These are phyloP conservation scores for Lonicera japonica DNA, from an alignment of 129 eudicot species.

Conservation along the genomic window DNA sequence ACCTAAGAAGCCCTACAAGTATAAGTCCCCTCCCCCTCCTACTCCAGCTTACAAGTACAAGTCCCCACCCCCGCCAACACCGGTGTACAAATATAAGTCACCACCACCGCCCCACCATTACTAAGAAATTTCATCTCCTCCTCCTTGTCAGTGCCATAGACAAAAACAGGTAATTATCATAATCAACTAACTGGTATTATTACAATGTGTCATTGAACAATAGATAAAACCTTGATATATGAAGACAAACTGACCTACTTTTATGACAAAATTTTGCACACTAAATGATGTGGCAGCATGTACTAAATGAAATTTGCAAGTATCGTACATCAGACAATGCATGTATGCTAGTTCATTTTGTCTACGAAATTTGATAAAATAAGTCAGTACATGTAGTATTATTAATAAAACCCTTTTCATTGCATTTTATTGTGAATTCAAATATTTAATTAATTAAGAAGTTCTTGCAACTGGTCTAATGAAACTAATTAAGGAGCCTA, in stretches of 20 bases:
- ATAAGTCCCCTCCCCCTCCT: slow-evolving; percentile 5
- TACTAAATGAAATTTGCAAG: too few species aligned
- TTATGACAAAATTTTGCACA: too few species aligned
- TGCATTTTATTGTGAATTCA: too few species aligned
- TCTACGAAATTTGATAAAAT: too few species aligned
- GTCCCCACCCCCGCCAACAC: slow-evolving; percentile 7
- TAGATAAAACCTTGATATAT: not conserved
- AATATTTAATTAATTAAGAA: too few species aligned
- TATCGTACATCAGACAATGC: too few species aligned
- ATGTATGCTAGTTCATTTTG: not conserved
- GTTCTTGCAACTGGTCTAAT: not conserved
- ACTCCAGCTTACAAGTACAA: not conserved
- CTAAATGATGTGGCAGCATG: too few species aligned
- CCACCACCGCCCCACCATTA: not conserved
- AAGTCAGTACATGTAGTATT: not conserved
- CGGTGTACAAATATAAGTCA: not conserved
- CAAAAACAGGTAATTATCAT: not conserved
- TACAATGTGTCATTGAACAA: not conserved
- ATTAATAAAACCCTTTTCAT: not conserved
- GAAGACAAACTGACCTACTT: not conserved
- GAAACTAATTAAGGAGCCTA: not conserved
- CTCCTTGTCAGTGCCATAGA: not conserved
- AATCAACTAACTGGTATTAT: not conserved
- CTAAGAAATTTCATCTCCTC: not conserved
- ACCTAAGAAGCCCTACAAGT: not conserved